Conservation (phyloP, 805 yeast genomes). For the Myxozyma udenii region DNA sequence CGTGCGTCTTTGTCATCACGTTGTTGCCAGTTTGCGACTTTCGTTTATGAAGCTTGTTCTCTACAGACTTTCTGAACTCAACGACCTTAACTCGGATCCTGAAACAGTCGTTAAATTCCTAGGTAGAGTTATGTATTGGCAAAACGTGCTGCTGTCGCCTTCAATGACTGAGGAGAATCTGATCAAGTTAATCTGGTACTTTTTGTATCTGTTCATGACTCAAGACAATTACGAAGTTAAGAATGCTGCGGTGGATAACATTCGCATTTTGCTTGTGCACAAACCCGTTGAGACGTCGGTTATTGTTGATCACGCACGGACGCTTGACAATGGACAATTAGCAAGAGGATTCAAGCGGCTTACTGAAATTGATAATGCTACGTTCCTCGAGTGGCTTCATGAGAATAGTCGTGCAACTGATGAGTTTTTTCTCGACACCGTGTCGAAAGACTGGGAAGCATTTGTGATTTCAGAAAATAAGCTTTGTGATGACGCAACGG, state of each 20-base stretch:
- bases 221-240: slow-evolving; percentile 15
- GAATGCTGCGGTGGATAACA: slow-evolving; percentile 24
- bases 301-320: slow-evolving; percentile 24
- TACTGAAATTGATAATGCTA: slow-evolving; percentile 20
- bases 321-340: slow-evolving; percentile 14
- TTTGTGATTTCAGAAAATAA: slow-evolving; percentile 25
- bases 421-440: slow-evolving; percentile 20
- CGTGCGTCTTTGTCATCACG: slow-evolving; percentile 19
- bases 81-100: slow-evolving; percentile 20
- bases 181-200: slow-evolving; percentile 24
- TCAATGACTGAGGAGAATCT: slow-evolving; percentile 21
- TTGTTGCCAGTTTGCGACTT: slow-evolving; percentile 15
- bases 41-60: slow-evolving; percentile 23
- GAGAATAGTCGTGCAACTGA: slow-evolving; percentile 18
- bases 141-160: slow-evolving; percentile 28
- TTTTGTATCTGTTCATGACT: slow-evolving; percentile 16
- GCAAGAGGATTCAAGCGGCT: slow-evolving; percentile 22
- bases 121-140: slow-evolving; percentile 28
- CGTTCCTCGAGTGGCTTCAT: slow-evolving; percentile 24
- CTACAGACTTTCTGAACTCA: slow-evolving; percentile 24
- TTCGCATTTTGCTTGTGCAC: slow-evolving; percentile 28
- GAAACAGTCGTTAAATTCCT: slow-evolving; percentile 18
- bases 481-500: slow-evolving; percentile 16
- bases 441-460: slow-evolving; percentile 26
- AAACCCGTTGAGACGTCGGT: slow-evolving; percentile 26